Evolutionary conservation across 2,329 filamentous ascomycete genomes (phyloP), one percentile per base, ranked within the genome.

Genomic region (Grosmannia serpens): DNA sequence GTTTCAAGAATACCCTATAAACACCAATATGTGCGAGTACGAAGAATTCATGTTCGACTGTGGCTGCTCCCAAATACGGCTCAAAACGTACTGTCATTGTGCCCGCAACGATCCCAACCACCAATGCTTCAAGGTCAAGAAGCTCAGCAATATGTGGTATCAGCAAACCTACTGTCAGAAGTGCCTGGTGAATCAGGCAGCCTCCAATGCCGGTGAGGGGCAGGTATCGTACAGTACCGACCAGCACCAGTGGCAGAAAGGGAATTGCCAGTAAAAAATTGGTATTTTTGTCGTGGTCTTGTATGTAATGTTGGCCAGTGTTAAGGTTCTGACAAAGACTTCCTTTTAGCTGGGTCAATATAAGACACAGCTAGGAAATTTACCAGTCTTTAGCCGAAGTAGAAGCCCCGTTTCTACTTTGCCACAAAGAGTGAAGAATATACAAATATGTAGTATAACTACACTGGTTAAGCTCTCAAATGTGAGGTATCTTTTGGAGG

Each of bases 61-160:
- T 73, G 76, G 76, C 33, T 86, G 89, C 71, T 77, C 75, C 6
- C 72, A 74, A 20, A 71, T 78, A 29, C 79, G 83, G 24, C 74
- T 88, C 33, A 83, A 85, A 66, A 83, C 82, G 27, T 80, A 89
- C 70, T 91, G 88, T 70, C 88, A 91, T 71, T 84, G 83, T 64
- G 86, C 87, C 7, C 84, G 88, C 60, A 89, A 88, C 67, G 84
- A 89, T 64, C 82, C 82, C 1, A 77, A 80, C 61, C 86, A 91
- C 68, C 77, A 83, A 64, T 91, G 88, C 70, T 81, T 81, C 35
- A 78, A 83, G 13, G 81, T 88, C 58, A 85, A 87, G 72, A 81
- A 81, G 46, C 76, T 88, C 60, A 78, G 82, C 27, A 74, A 82
- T 62, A 81, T 81, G 67, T 82, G 80, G 75, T 74, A 77, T 33